phyloP scores from a whole-genome alignment of 2,329 filamentous ascomycete genomes.

The Eurotiales sp. region DNA sequence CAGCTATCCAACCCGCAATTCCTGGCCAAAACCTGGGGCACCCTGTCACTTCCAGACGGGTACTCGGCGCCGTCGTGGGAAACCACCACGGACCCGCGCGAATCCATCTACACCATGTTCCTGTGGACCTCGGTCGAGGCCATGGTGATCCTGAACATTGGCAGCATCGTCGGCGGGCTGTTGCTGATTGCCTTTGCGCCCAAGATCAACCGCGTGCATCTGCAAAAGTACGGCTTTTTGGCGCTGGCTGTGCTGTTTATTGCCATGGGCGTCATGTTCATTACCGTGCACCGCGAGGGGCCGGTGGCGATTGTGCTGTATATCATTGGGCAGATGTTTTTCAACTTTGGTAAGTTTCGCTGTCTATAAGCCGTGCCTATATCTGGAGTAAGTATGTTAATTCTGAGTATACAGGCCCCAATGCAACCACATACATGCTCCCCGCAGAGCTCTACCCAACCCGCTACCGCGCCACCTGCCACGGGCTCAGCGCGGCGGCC shows the following conservation, averaged over 20 bases:
- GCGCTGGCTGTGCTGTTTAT: constrained; percentile 42
- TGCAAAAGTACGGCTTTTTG: constrained; percentile 45
- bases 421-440: constrained; percentile 45
- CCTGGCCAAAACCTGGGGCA: constrained; percentile 39
- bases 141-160: constrained; percentile 39
- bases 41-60: constrained; percentile 24
- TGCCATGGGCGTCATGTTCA: constrained; percentile 40
- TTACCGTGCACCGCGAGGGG: constrained; percentile 33
- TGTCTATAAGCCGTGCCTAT: no score
- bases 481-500: constrained; percentile 52
- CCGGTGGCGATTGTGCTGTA: constrained; percentile 40
- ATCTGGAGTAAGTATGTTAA: no score
- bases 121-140: constrained; percentile 36
- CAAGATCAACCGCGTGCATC: constrained; percentile 37
- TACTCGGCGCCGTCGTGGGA: constrained; percentile 31
- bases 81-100: constrained; percentile 32
- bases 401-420: constrained; percentile 26
- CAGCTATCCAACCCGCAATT: constrained; percentile 45
- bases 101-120: constrained; percentile 42
- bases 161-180: constrained; percentile 41
- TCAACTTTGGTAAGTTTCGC: constrained; percentile 43
- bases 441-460: constrained; percentile 57
- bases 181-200: constrained; percentile 39
- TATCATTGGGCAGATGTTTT: constrained; percentile 44
- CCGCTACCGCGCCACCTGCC: constrained; percentile 51